Evolutionary conservation across 1,284 basidiomycete species (phyloP).

Genomic region (Anthracocystis panici-leucophaei): DNA sequence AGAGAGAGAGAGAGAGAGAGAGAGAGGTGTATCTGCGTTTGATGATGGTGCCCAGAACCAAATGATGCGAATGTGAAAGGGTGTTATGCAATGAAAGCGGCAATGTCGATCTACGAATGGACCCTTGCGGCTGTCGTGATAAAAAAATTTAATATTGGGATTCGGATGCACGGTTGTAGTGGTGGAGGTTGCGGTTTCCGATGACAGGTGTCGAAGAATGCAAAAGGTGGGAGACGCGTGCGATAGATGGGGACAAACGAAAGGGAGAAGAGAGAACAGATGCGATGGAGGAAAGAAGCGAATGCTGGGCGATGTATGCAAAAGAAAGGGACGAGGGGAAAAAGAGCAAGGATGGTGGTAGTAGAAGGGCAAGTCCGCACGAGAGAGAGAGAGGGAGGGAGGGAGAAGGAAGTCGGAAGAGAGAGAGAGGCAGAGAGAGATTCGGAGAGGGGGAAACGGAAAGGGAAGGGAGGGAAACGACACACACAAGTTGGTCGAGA

Average conservation of each 20-base stretch:
- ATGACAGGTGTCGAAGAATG: constrained; percentile 40
- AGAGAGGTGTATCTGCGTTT: not conserved
- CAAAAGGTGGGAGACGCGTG: constrained; percentile 17
- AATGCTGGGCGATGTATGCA: constrained; percentile 7
- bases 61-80: not conserved
- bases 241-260: not conserved
- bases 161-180: constrained; percentile 16
- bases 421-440: no score
- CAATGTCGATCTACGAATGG: constrained; percentile 11
- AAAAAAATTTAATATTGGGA: constrained; percentile 13
- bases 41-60: constrained; percentile 1
- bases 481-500: constrained; percentile 18
- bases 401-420: constrained; percentile 22
- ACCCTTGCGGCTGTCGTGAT: constrained; percentile 7
- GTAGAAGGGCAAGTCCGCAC: constrained; percentile 31
- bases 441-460: no score
- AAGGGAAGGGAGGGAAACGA: not conserved
- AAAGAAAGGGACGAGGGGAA: constrained; percentile 4
- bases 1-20: no score
- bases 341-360: constrained; percentile 26
- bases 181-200: constrained; percentile 39
- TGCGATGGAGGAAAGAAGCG: constrained; percentile 15
- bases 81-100: constrained; percentile 9
- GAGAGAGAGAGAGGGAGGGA: constrained; percentile 18
- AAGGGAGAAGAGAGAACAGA: constrained; percentile 10